A percentile compares a stretch with the other conserved stretches of the same genome.
Conservation (phyloP, 164 flowering plant genomes). For the Echeveria elegans region DNA sequence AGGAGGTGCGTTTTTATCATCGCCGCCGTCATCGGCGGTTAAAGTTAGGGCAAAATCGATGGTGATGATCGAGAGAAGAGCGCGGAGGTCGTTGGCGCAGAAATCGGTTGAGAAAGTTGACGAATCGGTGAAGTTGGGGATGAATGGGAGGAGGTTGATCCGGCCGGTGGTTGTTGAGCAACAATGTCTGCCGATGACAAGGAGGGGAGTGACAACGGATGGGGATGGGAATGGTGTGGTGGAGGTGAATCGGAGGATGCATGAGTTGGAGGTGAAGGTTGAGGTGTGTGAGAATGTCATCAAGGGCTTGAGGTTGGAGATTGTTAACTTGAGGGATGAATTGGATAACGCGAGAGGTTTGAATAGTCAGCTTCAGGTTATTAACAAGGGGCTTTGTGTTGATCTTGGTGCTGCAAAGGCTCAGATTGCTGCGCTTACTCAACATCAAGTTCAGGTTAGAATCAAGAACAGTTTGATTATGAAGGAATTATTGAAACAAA, state of each 20-base stretch:
- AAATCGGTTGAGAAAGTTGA: slow-evolving; percentile 1
- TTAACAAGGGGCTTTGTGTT: slow-evolving; percentile 30
- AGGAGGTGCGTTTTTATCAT: background rate
- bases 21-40: slow-evolving; percentile 2
- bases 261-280: slow-evolving; percentile 32
- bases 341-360: slow-evolving; percentile 32
- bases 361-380: slow-evolving; percentile 40
- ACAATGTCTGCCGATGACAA: background rate
- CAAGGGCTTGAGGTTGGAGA: slow-evolving; percentile 31
- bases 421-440: slow-evolving; percentile 25
- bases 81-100: background rate
- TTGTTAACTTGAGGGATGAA: no score
- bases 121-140: background rate
- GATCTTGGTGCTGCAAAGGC: slow-evolving; percentile 44
- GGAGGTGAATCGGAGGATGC: background rate
- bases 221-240: slow-evolving; percentile 9
- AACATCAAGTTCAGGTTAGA: slow-evolving; percentile 26
- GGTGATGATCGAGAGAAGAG: background rate
- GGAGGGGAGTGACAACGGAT: background rate
- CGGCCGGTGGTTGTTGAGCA: background rate
- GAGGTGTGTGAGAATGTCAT: slow-evolving; percentile 29
- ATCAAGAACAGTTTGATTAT: no score
- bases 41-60: background rate
- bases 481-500: background rate
- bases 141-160: background rate